Percentiles rank a stretch among this genome's conserved stretches.
Conservation (phyloP, 176 grass and related monocot genomes). For the Avena insularis region DNA sequence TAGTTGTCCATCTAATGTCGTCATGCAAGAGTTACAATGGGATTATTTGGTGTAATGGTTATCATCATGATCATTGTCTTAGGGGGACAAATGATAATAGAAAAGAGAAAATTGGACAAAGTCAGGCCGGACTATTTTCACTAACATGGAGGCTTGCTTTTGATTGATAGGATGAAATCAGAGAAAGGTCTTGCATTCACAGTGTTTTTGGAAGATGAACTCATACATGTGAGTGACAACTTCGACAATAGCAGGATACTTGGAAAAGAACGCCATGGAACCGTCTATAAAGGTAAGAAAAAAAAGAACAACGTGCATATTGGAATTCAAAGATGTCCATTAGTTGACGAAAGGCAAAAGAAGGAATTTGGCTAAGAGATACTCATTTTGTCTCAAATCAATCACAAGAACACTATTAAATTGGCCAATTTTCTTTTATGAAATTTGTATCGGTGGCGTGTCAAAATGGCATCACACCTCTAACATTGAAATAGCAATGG, state of each 20-base stretch:
- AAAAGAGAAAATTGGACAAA: constrained; percentile 31
- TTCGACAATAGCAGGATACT: constrained; percentile 48
- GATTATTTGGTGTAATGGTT: constrained; percentile 6
- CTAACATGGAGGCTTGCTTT: constrained; percentile 31
- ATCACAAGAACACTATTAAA: constrained; percentile 47
- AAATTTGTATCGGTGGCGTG: too few species aligned
- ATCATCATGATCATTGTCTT: background rate
- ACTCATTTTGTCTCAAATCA: constrained; percentile 46
- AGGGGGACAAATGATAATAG: background rate
- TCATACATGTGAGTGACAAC: constrained; percentile 44
- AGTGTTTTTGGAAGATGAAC: constrained; percentile 44
- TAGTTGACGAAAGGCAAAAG: constrained; percentile 43
- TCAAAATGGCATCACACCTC: too few species aligned
- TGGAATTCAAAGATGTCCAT: constrained; percentile 29
- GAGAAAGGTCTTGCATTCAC: constrained; percentile 41
- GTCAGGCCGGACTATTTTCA: constrained; percentile 40
- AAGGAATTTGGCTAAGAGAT: constrained; percentile 48
- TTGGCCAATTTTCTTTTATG: too few species aligned
- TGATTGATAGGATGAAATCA: constrained; percentile 48
- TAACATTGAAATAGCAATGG: too few species aligned
- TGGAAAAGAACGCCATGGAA: constrained; percentile 49
- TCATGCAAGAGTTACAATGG: background rate
- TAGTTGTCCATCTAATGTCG: background rate
- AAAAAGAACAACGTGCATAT: background rate
- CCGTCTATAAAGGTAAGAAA: constrained; percentile 44